A percentile compares a stretch with the other conserved stretches of the same genome.
These are phyloP conservation scores for Eimeria zaria DNA, from an alignment of 169 alveolate genomes.

Conservation along the genomic window DNA sequence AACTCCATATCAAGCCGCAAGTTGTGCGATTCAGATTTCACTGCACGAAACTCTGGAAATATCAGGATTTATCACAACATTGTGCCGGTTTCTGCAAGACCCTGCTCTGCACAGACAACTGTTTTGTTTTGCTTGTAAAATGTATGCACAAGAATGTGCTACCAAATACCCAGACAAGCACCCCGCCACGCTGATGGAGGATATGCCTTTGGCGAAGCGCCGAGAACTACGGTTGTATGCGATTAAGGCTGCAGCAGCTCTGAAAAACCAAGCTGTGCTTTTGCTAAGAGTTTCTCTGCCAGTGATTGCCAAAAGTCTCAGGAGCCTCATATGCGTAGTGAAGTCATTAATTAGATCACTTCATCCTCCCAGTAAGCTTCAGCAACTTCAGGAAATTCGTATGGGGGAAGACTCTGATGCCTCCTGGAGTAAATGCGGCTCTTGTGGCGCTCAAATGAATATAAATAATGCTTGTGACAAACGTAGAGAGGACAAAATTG, in stretches of 20 bases:
- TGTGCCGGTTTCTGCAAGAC: slow-evolving; percentile 3
- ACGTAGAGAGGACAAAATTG: neutral
- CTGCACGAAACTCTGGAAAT: neutral
- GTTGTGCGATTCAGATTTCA: neutral
- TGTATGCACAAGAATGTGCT: slow-evolving; percentile 37
- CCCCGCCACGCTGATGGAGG: slow-evolving; percentile 18
- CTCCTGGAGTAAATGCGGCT: neutral
- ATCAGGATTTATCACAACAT: neutral
- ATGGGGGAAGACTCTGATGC: neutral
- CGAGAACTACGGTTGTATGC: slow-evolving; percentile 62
- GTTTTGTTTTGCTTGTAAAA: slow-evolving; percentile 17
- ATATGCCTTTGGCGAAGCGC: slow-evolving; percentile 56
- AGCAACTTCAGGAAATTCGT: neutral
- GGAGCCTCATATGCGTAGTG: neutral
- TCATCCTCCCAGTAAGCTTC: slow-evolving; percentile 60
- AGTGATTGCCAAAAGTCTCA: neutral
- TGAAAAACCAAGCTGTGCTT: slow-evolving; percentile 31
- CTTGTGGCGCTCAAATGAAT: neutral
- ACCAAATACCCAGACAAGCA: slow-evolving; percentile 24
- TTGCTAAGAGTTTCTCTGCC: neutral
- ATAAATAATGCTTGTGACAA: neutral
- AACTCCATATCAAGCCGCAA: neutral
- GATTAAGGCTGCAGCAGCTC: slow-evolving; percentile 29
- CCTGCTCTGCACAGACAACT: slow-evolving; percentile 28
- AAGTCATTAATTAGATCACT: neutral